A percentile compares a stretch with the other conserved stretches of the same genome.
phyloP scores from a whole-genome alignment of 495 filamentous ascomycete genomes.

The Xylaria sp. region DNA sequence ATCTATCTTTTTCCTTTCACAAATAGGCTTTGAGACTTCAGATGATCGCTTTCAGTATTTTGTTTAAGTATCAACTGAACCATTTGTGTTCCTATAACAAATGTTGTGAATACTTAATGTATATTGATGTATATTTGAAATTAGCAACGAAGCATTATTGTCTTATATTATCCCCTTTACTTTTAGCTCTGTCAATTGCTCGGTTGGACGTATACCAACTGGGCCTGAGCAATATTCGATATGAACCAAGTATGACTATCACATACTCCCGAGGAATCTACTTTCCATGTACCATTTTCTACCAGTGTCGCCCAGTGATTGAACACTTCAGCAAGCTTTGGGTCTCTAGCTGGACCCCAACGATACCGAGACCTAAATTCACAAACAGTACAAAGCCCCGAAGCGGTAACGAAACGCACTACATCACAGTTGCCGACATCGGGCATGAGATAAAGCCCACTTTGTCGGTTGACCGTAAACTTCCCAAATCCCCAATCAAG shows the following conservation, averaged over 20 bases:
- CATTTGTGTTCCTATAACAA: too few relatives aligned
- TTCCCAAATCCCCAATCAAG: neutral
- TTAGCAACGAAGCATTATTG: too few relatives aligned
- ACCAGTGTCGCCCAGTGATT: neutral
- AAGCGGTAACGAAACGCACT: neutral
- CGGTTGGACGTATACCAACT: rapidly evolving
- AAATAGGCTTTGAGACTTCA: too few relatives aligned
- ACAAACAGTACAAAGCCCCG: neutral
- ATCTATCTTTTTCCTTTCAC: too few relatives aligned
- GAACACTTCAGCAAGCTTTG: neutral
- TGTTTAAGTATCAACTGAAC: too few relatives aligned
- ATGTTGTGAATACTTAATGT: too few relatives aligned
- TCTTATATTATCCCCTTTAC: too few relatives aligned
- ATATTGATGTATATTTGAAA: too few relatives aligned
- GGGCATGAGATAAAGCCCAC: neutral
- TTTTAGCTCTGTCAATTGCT: neutral
- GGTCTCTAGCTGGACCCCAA: too few relatives aligned
- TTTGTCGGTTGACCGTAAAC: neutral
- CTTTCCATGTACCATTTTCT: neutral
- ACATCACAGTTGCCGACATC: neutral
- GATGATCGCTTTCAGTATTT: too few relatives aligned
- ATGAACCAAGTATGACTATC: neutral
- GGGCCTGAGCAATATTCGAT: neutral
- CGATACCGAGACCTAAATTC: too few relatives aligned
- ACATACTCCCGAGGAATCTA: neutral